Evolutionary conservation across 2,329 filamentous ascomycete species (phyloP).

Genomic region (Fusarium caatingaense): DNA sequence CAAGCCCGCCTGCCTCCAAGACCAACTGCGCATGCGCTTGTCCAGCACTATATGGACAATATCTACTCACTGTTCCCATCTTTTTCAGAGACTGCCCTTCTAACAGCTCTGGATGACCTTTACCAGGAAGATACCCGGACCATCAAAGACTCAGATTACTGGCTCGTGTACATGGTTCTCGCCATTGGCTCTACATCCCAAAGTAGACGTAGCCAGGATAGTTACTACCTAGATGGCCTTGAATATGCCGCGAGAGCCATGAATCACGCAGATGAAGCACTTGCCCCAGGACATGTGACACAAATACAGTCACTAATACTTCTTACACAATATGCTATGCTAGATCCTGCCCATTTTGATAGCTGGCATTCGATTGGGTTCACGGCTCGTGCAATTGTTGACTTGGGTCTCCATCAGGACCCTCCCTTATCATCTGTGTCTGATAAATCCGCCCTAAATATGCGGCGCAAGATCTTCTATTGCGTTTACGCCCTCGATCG

Average conservation of each 20-base stretch:
- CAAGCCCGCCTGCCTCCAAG: constrained; percentile 76
- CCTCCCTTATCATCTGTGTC: constrained; percentile 76
- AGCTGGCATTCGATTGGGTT: constrained; percentile 95
- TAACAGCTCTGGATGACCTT: constrained; percentile 81
- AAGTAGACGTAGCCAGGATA: constrained; percentile 75
- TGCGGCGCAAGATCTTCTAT: constrained; percentile 86
- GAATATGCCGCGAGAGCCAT: constrained; percentile 73
- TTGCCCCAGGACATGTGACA: constrained; percentile 84
- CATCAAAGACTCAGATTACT: constrained; percentile 78
- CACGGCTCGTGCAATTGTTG: constrained; percentile 86
- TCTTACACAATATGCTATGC: constrained; percentile 87
- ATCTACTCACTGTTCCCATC: constrained; percentile 84
- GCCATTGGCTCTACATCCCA: constrained; percentile 82
- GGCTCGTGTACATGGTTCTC: constrained; percentile 89
- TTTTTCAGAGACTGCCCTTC: constrained; percentile 82
- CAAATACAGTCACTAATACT: constrained; percentile 90
- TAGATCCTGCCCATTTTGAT: constrained; percentile 92
- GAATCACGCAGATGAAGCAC: constrained; percentile 80
- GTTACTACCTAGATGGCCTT: constrained; percentile 68
- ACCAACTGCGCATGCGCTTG: constrained; percentile 73
- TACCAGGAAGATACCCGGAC: constrained; percentile 76
- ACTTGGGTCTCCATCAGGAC: constrained; percentile 93
- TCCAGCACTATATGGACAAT: constrained; percentile 87
- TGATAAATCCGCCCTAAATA: constrained; percentile 76
- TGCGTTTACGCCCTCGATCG: constrained; percentile 91